These are phyloP conservation scores for Phytophthora cactorum DNA, from an alignment of 352 stramenopile species.

Conservation along the genomic window DNA sequence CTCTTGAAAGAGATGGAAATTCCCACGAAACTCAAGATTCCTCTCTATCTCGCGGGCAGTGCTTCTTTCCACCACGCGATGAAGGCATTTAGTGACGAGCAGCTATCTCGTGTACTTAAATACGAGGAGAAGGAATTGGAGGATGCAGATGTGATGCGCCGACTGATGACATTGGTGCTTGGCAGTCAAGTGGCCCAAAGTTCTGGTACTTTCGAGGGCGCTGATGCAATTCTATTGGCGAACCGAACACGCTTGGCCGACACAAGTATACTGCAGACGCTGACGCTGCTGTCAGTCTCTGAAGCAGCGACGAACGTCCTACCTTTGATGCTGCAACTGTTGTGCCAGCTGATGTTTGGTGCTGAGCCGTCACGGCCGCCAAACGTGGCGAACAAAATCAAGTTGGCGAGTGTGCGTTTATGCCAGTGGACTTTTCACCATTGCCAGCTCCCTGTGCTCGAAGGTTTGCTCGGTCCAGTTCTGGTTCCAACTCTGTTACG, in stretches of 20 bases:
- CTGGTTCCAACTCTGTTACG: conserved; percentile 72
- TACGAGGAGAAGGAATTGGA: conserved; percentile 63
- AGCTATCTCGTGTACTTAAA: conserved; percentile 65
- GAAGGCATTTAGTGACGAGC: conserved; percentile 74
- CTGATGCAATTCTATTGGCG: conserved; percentile 46
- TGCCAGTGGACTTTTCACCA: conserved; percentile 72
- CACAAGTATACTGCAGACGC: conserved; percentile 59
- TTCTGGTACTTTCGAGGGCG: conserved; percentile 39
- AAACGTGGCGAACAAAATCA: conserved; percentile 67
- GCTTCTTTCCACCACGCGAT: conserved; percentile 72
- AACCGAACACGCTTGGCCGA: conserved; percentile 65
- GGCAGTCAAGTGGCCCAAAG: conserved; percentile 64
- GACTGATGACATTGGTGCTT: conserved; percentile 62
- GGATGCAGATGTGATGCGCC: conserved; percentile 38
- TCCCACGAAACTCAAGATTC: conserved; percentile 42
- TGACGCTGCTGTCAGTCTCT: conserved; percentile 54
- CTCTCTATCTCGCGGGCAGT: conserved; percentile 62
- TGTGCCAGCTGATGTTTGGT: conserved; percentile 85
- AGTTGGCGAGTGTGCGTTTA: conserved; percentile 61
- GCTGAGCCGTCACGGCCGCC: conserved; percentile 47
- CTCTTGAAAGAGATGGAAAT: conserved; percentile 66
- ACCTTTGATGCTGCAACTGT: conserved; percentile 69
- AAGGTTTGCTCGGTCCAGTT: conserved; percentile 66
- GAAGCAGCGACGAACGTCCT: conserved; percentile 64
- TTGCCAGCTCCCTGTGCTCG: conserved; percentile 44